Conservation (phyloP, 2,329 filamentous ascomycete genomes). For the Botrytis deweyae region DNA sequence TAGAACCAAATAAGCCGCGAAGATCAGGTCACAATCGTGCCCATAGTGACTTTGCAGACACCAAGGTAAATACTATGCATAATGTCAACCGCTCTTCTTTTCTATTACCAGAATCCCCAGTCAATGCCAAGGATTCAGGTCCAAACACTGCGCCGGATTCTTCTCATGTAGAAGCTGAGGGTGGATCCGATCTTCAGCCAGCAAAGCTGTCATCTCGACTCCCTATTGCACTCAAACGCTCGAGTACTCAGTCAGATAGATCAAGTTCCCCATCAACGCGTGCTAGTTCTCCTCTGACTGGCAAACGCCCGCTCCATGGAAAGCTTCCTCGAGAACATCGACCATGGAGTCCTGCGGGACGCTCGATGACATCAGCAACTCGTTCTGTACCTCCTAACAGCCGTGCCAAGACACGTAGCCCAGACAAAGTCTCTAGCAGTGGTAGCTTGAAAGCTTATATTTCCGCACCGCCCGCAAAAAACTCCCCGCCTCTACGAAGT, state of each 20-base stretch:
- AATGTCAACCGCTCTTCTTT: slow-evolving; percentile 19
- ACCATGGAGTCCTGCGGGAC: slow-evolving; percentile 35
- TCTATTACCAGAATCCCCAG: slow-evolving; percentile 11
- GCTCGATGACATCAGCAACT: slow-evolving; percentile 27
- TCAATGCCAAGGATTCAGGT: neutral
- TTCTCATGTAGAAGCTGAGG: neutral
- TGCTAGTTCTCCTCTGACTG: slow-evolving; percentile 50
- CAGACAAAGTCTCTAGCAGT: slow-evolving; percentile 41
- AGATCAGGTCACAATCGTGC: slow-evolving; percentile 50
- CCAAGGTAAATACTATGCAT: slow-evolving; percentile 35
- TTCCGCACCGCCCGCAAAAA: slow-evolving; percentile 65
- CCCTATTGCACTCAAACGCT: slow-evolving; percentile 33
- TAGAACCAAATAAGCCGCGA: slow-evolving; percentile 31
- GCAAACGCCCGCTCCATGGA: slow-evolving; percentile 42
- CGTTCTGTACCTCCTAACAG: slow-evolving; percentile 42
- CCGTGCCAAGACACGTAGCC: slow-evolving; percentile 35
- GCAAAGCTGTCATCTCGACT: slow-evolving; percentile 31
- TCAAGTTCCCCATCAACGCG: slow-evolving; percentile 38
- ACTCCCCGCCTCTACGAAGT: slow-evolving; percentile 76
- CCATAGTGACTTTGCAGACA: slow-evolving; percentile 58
- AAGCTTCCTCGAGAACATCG: slow-evolving; percentile 32
- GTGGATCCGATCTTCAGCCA: slow-evolving; percentile 3
- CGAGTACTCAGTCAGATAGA: slow-evolving; percentile 46
- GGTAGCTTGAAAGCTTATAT: slow-evolving; percentile 73
- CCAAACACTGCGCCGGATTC: neutral